These are phyloP conservation scores for Helicostylum pulchrum DNA, from an alignment of 192 early-diverging fungal genomes.

Conservation along the genomic window DNA sequence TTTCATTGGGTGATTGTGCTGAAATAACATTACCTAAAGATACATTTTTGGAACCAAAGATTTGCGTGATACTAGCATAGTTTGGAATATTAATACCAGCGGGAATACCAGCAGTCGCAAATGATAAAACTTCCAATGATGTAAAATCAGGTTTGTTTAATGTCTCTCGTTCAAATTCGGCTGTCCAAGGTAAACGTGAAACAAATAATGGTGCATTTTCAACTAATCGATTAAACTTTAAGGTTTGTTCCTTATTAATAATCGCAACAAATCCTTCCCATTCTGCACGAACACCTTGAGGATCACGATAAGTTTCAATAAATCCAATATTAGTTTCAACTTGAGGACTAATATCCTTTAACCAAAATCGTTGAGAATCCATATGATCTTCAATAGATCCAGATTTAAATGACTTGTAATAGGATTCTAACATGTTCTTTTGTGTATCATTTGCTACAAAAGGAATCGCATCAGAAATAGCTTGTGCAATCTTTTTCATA, in stretches of 20 bases:
- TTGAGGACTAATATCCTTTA: constrained; percentile 53
- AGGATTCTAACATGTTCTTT: constrained; percentile 47
- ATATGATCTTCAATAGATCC: constrained; percentile 60
- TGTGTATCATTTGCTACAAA: constrained; percentile 56
- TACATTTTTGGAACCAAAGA: constrained; percentile 59
- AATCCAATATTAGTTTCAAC: constrained; percentile 64
- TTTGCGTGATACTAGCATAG: constrained; percentile 42
- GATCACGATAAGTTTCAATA: constrained; percentile 62
- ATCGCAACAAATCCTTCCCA: constrained; percentile 68
- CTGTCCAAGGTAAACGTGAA: constrained; percentile 48
- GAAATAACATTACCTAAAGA: constrained; percentile 57
- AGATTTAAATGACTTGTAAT: constrained; percentile 46
- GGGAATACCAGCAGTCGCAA: constrained; percentile 49
- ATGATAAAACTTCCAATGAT: constrained; percentile 54
- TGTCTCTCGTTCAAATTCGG: constrained; percentile 47
- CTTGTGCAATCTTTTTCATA: constrained; percentile 41
- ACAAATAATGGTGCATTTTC: constrained; percentile 48
- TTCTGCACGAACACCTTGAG: constrained; percentile 58
- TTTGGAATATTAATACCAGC: constrained; percentile 50
- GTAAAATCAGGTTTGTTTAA: constrained; percentile 60
- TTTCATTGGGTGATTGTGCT: constrained; percentile 48
- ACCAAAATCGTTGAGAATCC: constrained; percentile 54
- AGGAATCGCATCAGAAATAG: constrained; percentile 40
- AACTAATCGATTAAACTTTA: constrained; percentile 56
- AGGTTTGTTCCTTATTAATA: constrained; percentile 58